Base-by-base conservation (phyloP, 306 rosid genomes). In the Lagenaria siceraria region DNA sequence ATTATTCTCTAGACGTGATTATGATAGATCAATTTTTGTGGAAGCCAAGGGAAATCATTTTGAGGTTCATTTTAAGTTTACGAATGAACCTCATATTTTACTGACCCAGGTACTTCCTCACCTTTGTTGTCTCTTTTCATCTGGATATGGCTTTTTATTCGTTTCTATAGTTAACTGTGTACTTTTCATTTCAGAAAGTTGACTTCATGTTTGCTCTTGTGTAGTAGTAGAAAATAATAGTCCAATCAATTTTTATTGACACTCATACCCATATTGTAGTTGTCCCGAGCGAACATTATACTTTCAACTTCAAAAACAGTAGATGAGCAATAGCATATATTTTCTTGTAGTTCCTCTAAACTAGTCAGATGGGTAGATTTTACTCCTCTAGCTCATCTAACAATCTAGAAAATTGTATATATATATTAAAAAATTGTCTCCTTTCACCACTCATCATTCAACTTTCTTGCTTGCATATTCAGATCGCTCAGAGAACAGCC, bases 401-500 rank as follows among this genome's bases (percentile, higher is more conserved):
- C 51, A 46, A 3, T 4, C 51, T 46, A 40, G 36, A 33, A 33
- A 2, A 33, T 33, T 3, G 36, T 33, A 33, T 29, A 7, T 38
- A 38, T 38, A 6, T 38, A 7, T 40, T 36, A 36, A 36, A 6
- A 36, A 29, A 2, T 4, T 29, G 64, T 35, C 40, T 62, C 42
- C 7, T 43, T 63, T 40, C 58, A 72, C 29, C 40, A 35, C 53
- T 31, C 55, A 63, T 76, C 81, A 76, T 59, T 73, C 81, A 14
- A 18, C 76, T 74, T 38, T 63, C 29, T 43, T 56, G 35, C 21
- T 43, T 72, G 70, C 60, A 4, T 80, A 24, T 81, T 59, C 77
- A 95, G 97, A 83, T 92, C 84, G 97, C 96, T 84, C 91, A 83
- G 79, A 88, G 75, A 85, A 75, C 92, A 31, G 96, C 96, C 61